Percentiles rank a stretch among this genome's conserved stretches.
Evolutionary conservation across 2,329 filamentous ascomycete genomes (phyloP).

Genomic region (Leptosphaerulina australis): DNA sequence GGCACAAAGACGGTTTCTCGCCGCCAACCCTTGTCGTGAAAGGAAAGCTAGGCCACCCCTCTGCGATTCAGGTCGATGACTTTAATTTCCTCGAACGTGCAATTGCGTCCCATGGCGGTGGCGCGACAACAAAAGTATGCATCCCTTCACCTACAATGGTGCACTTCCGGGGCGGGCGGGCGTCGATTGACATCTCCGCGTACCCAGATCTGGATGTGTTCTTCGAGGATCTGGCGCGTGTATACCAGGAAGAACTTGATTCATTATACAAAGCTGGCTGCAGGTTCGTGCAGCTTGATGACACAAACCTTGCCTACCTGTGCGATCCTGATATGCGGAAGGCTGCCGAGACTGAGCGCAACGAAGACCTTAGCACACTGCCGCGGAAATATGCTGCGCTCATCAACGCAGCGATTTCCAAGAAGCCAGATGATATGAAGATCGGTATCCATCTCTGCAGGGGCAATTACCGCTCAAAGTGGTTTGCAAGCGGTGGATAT

Average conservation of each 20-base stretch:
- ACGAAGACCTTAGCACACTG: conserved; percentile 57
- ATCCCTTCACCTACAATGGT: conserved; percentile 66
- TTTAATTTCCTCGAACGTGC: conserved; percentile 60
- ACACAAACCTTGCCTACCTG: conserved; percentile 65
- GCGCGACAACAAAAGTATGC: conserved; percentile 60
- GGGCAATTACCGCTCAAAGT: conserved; percentile 63
- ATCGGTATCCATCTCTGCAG: conserved; percentile 64
- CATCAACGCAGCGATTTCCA: conserved; percentile 61
- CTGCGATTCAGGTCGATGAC: conserved; percentile 63
- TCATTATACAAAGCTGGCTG: conserved; percentile 61
- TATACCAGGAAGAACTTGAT: conserved; percentile 62
- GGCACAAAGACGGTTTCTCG: conserved; percentile 53
- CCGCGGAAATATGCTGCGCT: conserved; percentile 60
- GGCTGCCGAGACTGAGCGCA: conserved; percentile 57
- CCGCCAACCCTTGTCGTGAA: conserved; percentile 62
- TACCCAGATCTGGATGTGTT: conserved; percentile 63
- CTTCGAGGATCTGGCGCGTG: conserved; percentile 61
- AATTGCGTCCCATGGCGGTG: conserved; percentile 50
- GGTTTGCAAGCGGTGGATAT: conserved; percentile 65
- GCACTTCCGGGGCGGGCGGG: conserved; percentile 63
- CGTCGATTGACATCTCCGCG: conserved; percentile 58
- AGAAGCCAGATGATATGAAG: conserved; percentile 61
- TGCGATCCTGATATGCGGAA: conserved; percentile 63
- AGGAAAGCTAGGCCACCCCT: conserved; percentile 60
- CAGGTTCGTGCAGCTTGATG: conserved; percentile 64